Conservation (phyloP, 768 basidiomycete species). For the Cubamyces sp. region DNA sequence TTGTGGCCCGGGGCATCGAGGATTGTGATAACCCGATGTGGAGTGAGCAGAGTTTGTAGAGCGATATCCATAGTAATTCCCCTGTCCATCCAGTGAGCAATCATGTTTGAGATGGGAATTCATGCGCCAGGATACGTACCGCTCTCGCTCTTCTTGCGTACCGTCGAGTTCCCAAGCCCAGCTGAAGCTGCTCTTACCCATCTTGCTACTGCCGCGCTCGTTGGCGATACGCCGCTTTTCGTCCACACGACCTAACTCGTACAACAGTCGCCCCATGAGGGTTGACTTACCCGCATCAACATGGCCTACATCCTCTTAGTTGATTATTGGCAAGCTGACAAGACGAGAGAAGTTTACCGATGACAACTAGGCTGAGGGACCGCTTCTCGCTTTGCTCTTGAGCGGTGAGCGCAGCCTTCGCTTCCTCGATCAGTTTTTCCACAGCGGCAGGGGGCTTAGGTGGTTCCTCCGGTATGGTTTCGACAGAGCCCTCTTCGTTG, state of each 20-base stretch:
- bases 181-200: slow-evolving; percentile 93
- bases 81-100: slow-evolving; percentile 44
- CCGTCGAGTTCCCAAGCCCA: slow-evolving; percentile 99
- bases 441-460: slow-evolving; percentile 67
- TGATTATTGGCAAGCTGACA: background rate
- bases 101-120: background rate
- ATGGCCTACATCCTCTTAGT: slow-evolving; percentile 62
- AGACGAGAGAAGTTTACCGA: slow-evolving; percentile 57
- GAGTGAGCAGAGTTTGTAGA: slow-evolving; percentile 73
- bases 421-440: slow-evolving; percentile 87
- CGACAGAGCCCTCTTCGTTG: slow-evolving; percentile 44
- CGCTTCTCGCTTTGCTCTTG: slow-evolving; percentile 60
- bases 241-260: slow-evolving; percentile 87
- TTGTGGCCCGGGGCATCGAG: slow-evolving; percentile 97
- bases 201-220: slow-evolving; percentile 86
- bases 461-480: slow-evolving; percentile 44
- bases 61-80: slow-evolving; percentile 99
- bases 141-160: slow-evolving; percentile 87
- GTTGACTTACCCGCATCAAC: slow-evolving; percentile 99
- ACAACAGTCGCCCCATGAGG: slow-evolving; percentile 91
- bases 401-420: slow-evolving; percentile 52
- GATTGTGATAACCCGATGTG: slow-evolving; percentile 82
- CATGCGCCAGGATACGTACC: slow-evolving; percentile 50
- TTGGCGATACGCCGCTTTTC: slow-evolving; percentile 85
- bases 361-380: slow-evolving; percentile 84